A percentile compares a stretch with the other conserved stretches of the same genome.
Evolutionary conservation across 805 yeast species (phyloP).

Genomic region (Candida rishiriensis): DNA sequence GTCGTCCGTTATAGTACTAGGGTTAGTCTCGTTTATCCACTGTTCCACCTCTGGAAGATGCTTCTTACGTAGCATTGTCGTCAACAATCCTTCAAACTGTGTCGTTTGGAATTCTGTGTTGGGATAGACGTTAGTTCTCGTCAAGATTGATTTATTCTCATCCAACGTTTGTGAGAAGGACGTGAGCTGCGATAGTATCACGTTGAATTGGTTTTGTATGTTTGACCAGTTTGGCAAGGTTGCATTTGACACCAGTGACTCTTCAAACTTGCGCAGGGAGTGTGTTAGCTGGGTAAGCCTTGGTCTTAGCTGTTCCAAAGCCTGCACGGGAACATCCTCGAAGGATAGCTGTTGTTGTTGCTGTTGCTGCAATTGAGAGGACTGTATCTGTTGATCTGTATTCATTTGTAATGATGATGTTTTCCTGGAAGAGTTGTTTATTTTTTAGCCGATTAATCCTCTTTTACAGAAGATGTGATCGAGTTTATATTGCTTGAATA

Average conservation of each 20-base stretch:
- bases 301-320: conserved; percentile 58
- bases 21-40: conserved; percentile 54
- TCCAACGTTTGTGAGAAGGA: conserved; percentile 71
- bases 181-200: conserved; percentile 74
- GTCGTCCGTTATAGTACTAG: conserved; percentile 15
- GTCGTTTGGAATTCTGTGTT: conserved; percentile 79
- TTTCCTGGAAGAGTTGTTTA: not conserved
- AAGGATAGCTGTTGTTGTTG: conserved; percentile 12
- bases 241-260: conserved; percentile 41
- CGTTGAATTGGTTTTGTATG: conserved; percentile 79
- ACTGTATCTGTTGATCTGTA: conserved; percentile 11
- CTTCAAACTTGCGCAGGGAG: conserved; percentile 53
- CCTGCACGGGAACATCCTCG: conserved; percentile 51
- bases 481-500: too few species aligned
- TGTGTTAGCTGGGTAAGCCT: conserved; percentile 59
- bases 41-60: conserved; percentile 85
- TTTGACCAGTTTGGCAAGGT: conserved; percentile 51
- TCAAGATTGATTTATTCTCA: conserved; percentile 52
- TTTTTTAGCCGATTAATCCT: too few species aligned
- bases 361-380: conserved; percentile 2
- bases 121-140: conserved; percentile 76
- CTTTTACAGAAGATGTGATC: too few species aligned
- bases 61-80: conserved; percentile 83
- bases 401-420: not conserved
- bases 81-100: conserved; percentile 74